phyloP scores from a whole-genome alignment of 2,329 filamentous ascomycete species.

The Metarhizium album region DNA sequence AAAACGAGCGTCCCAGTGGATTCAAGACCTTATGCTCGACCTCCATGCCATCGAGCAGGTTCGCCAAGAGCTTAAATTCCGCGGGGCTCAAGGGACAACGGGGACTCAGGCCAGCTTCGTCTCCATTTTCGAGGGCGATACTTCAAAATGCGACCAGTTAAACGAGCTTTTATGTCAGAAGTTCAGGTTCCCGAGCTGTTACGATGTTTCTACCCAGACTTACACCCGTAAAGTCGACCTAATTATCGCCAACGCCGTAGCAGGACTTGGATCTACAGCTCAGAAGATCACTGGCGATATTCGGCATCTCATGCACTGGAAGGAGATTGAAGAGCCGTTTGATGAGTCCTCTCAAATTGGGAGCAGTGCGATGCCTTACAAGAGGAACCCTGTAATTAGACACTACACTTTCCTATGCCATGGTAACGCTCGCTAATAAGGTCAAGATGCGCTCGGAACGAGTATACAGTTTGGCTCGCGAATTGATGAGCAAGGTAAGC shows the following conservation, averaged over 20 bases:
- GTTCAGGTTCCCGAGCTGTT: slow-evolving; percentile 39
- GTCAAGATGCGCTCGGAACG: too few relatives aligned
- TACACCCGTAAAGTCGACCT: slow-evolving; percentile 72
- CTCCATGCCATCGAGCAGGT: slow-evolving; percentile 62
- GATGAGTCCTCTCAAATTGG: too few relatives aligned
- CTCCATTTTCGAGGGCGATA: slow-evolving; percentile 31
- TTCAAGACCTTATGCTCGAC: slow-evolving; percentile 54
- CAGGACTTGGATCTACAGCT: slow-evolving; percentile 67
- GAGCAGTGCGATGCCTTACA: too few relatives aligned
- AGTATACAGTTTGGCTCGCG: slow-evolving; percentile 42
- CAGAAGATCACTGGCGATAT: slow-evolving; percentile 62
- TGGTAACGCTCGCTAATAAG: too few relatives aligned
- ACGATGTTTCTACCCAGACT: slow-evolving; percentile 54
- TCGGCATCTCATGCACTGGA: too few relatives aligned
- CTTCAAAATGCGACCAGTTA: slow-evolving; percentile 38
- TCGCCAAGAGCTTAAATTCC: slow-evolving; percentile 59
- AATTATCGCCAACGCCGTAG: slow-evolving; percentile 68
- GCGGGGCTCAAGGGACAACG: slow-evolving; percentile 59
- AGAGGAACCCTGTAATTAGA: too few relatives aligned
- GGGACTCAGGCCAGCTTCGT: slow-evolving; percentile 65
- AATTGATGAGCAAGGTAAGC: slow-evolving; percentile 73
- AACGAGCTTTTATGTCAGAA: slow-evolving; percentile 47
- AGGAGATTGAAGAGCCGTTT: too few relatives aligned
- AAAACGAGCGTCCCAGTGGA: slow-evolving; percentile 49
- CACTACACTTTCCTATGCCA: too few relatives aligned